phyloP scores from a whole-genome alignment of 805 yeast genomes.

The Metschnikowia arizonensis region DNA sequence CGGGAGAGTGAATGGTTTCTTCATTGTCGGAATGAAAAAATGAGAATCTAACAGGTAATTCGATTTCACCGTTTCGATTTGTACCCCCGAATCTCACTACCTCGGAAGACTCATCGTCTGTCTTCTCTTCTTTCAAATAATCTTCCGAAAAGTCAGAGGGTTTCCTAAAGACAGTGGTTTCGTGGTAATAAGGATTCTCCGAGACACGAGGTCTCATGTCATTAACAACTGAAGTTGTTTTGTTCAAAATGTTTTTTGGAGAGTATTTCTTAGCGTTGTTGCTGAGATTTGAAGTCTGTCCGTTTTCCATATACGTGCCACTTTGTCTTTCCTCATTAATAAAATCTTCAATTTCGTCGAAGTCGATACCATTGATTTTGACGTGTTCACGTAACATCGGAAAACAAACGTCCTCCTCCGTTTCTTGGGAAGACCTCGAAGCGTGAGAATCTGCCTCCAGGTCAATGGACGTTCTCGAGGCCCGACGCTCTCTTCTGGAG shows the following conservation, averaged over 20 bases:
- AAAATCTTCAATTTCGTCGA: slow-evolving; percentile 84
- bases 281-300: slow-evolving; percentile 28
- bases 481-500: slow-evolving; percentile 29
- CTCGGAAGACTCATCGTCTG: slow-evolving; percentile 24
- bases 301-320: slow-evolving; percentile 25
- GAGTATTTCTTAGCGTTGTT: slow-evolving; percentile 61
- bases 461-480: slow-evolving; percentile 42
- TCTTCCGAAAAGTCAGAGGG: slow-evolving; percentile 25
- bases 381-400: slow-evolving; percentile 73
- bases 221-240: background rate
- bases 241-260: slow-evolving; percentile 40
- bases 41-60: slow-evolving; percentile 72
- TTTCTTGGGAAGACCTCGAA: slow-evolving; percentile 78
- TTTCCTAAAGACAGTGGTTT: slow-evolving; percentile 1
- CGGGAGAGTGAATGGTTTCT: slow-evolving; percentile 87
- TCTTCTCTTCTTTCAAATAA: slow-evolving; percentile 18
- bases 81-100: slow-evolving; percentile 41
- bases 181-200: background rate
- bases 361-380: slow-evolving; percentile 74
- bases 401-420: slow-evolving; percentile 96
- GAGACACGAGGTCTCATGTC: background rate
- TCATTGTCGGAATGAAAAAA: slow-evolving; percentile 79
- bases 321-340: slow-evolving; percentile 57
- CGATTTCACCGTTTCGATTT: slow-evolving; percentile 26
- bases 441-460: slow-evolving; percentile 70